Evolutionary conservation across 1,284 basidiomycete species (phyloP).

Genomic region (Earliella scabrosa): DNA sequence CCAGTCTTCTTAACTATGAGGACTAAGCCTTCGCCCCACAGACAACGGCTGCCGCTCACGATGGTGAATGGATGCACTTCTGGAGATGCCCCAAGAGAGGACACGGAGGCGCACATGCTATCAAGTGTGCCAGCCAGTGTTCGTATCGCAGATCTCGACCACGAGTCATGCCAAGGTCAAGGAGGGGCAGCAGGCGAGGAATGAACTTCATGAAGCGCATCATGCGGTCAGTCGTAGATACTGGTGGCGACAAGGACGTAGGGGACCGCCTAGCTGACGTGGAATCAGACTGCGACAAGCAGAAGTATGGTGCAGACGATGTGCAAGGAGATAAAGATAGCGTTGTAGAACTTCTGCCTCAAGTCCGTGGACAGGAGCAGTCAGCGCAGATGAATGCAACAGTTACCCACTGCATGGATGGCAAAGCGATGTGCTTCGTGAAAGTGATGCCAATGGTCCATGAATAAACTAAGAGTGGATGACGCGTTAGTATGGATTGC

Average conservation of each 20-base stretch:
- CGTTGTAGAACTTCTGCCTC: conserved; percentile 56
- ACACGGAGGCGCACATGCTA: conserved; percentile 81
- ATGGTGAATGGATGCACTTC: conserved; percentile 82
- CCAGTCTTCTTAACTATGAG: conserved; percentile 68
- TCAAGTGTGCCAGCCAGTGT: conserved; percentile 80
- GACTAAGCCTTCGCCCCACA: conserved; percentile 53
- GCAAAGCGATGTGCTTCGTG: conserved; percentile 34
- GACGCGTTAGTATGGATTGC: conserved; percentile 6
- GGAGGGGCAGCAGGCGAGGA: conserved; percentile 57
- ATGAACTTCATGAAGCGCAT: conserved; percentile 67
- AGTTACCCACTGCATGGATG: conserved; percentile 52
- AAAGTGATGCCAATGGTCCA: conserved; percentile 57
- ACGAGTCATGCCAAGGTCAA: conserved; percentile 60
- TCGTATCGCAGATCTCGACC: conserved; percentile 61
- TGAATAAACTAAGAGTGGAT: conserved; percentile 52
- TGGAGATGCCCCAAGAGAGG: conserved; percentile 57
- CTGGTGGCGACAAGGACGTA: conserved; percentile 55
- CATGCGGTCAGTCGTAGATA: conserved; percentile 66
- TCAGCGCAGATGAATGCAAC: conserved; percentile 55
- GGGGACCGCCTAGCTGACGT: conserved; percentile 46
- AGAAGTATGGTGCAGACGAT: conserved; percentile 47
- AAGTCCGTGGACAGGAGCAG: conserved; percentile 53
- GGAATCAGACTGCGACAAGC: conserved; percentile 55
- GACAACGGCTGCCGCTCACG: conserved; percentile 45
- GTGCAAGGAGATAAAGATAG: conserved; percentile 60